Percentiles rank a stretch among this genome's conserved stretches.
Evolutionary conservation across 148 eudicot genomes (phyloP).

Genomic region (Diospyros lotus): DNA sequence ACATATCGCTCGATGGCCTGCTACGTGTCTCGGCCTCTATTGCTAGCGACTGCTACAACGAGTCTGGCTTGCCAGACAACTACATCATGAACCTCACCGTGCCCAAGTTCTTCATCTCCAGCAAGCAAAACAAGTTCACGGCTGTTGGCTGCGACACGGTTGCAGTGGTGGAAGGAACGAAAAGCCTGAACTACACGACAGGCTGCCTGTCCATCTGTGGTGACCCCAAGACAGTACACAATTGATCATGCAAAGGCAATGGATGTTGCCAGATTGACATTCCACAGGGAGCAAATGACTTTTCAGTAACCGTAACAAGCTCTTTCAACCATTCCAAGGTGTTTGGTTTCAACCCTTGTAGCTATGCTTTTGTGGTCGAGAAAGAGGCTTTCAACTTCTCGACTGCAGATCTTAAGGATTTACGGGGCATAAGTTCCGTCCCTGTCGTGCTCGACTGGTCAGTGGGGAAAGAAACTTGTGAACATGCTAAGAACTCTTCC

Average conservation of each 20-base stretch:
- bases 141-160: not conserved
- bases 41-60: conserved; percentile 4
- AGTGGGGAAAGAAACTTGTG: not conserved
- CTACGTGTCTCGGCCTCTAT: not conserved
- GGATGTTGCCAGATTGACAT: not conserved
- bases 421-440: not conserved
- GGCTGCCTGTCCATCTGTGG: not conserved
- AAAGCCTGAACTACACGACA: not conserved
- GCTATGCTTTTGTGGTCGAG: not conserved
- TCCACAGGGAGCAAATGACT: not conserved
- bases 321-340: not conserved
- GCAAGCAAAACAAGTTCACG: not conserved
- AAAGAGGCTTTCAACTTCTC: not conserved
- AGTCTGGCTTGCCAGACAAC: not conserved
- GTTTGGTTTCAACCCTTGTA: not conserved
- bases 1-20: conserved; percentile 2
- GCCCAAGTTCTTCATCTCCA: not conserved
- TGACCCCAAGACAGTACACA: not conserved
- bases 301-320: not conserved
- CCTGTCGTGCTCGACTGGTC: not conserved
- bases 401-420: not conserved
- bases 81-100: not conserved
- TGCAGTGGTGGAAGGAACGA: not conserved
- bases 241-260: not conserved
- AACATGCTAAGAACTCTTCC: not conserved